A percentile compares a stretch with the other conserved stretches of the same genome.
Conservation (phyloP, 257 asterid species). For the Buddleja alternifolia region DNA sequence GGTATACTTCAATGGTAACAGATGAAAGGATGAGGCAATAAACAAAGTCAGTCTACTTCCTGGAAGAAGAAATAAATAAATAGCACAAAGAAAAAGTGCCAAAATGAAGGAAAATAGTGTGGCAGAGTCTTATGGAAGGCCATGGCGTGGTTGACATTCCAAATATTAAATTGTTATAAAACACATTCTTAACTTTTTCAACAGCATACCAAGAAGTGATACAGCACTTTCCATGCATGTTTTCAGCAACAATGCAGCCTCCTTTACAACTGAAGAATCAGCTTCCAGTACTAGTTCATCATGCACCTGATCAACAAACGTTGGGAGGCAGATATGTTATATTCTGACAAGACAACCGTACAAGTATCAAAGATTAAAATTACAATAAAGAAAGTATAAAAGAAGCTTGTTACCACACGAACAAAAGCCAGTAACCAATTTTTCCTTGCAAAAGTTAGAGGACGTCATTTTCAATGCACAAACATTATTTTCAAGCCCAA, state of each 20-base stretch:
- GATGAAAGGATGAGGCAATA: background rate
- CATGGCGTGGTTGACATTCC: slow-evolving; percentile 7
- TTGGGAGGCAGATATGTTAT: slow-evolving; percentile 12
- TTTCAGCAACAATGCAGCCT: slow-evolving; percentile 75
- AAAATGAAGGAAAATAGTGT: background rate
- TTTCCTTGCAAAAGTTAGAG: background rate
- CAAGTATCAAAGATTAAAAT: slow-evolving; percentile 1
- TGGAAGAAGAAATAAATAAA: background rate
- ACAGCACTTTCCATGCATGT: slow-evolving; percentile 87
- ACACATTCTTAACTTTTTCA: slow-evolving; percentile 9
- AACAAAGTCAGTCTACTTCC: background rate
- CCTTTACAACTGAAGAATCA: slow-evolving; percentile 73
- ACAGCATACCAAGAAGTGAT: slow-evolving; percentile 73
- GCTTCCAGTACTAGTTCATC: slow-evolving; percentile 93
- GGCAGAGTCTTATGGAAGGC: slow-evolving; percentile 6
- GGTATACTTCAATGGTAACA: background rate
- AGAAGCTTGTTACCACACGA: slow-evolving; percentile 14
- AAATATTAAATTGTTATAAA: slow-evolving; percentile 1
- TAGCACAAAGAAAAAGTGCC: background rate
- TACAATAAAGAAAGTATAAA: no score
- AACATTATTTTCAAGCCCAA: background rate
- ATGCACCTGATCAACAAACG: slow-evolving; percentile 63
- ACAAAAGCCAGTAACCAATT: background rate
- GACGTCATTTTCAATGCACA: slow-evolving; percentile 6
- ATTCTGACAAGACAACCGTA: slow-evolving; percentile 12